Evolutionary conservation across 306 rosid species (phyloP).

Genomic region (Hylodesmum podocarpum): DNA sequence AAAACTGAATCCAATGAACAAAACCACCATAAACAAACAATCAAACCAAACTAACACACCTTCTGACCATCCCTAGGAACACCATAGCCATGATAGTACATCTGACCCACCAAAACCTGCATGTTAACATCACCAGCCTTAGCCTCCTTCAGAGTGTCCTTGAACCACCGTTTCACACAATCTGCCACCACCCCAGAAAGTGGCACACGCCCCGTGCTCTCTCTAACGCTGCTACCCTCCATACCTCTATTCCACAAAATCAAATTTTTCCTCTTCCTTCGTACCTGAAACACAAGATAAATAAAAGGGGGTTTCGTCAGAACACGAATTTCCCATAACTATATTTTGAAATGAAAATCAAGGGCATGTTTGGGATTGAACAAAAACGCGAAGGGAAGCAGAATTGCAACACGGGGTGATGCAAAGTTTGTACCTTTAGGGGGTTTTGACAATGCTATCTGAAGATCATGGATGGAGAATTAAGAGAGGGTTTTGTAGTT

Average conservation of each 20-base stretch:
- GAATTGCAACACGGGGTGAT: not conserved
- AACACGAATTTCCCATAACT: not conserved
- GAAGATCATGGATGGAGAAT: constrained; percentile 15
- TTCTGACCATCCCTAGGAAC: constrained; percentile 78
- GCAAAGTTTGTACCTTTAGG: constrained; percentile 33
- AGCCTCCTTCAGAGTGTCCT: constrained; percentile 83
- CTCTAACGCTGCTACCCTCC: constrained; percentile 59
- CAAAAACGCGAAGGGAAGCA: not conserved
- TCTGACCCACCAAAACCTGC: constrained; percentile 94
- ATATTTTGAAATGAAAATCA: not conserved
- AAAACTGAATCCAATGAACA: not conserved
- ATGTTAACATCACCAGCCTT: constrained; percentile 83
- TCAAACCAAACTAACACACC: constrained; percentile 37
- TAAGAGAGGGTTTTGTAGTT: constrained; percentile 23
- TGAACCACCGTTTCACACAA: constrained; percentile 93
- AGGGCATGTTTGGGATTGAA: constrained; percentile 12
- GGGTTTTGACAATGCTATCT: constrained; percentile 15
- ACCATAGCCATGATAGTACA: constrained; percentile 93
- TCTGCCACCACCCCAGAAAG: constrained; percentile 82
- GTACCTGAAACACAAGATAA: not conserved
- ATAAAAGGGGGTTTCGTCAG: not conserved
- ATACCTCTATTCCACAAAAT: constrained; percentile 31
- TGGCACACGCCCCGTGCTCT: constrained; percentile 48
- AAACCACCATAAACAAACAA: not conserved
- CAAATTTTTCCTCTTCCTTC: constrained; percentile 5